Percentiles rank a stretch among this genome's conserved stretches.
These are phyloP conservation scores for Sugiyamaella pinicola DNA, from an alignment of 1,139 yeast species.

Conservation along the genomic window DNA sequence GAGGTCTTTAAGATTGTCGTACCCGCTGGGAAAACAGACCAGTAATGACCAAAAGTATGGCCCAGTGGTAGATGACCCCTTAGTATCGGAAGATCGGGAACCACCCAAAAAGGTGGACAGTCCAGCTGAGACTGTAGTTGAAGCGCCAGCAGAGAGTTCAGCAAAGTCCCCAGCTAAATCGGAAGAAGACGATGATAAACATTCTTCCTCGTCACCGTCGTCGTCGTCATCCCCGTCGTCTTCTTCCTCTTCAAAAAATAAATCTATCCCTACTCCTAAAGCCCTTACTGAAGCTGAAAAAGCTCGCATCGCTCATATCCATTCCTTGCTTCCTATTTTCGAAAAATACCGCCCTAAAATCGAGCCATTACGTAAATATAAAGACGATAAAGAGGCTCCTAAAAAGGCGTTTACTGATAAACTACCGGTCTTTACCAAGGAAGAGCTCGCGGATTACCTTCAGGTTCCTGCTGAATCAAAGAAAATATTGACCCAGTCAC, in stretches of 20 bases:
- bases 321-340: slow-evolving; percentile 18
- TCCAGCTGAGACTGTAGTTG: not conserved
- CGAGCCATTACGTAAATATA: slow-evolving; percentile 28
- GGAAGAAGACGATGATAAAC: not conserved
- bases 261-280: not conserved
- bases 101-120: not conserved
- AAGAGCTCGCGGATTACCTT: slow-evolving; percentile 55
- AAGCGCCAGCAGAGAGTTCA: not conserved
- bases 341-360: slow-evolving; percentile 22
- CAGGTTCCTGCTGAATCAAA: slow-evolving; percentile 54
- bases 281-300: slow-evolving; percentile 8
- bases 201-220: not conserved
- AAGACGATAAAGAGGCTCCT: slow-evolving; percentile 29
- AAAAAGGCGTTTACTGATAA: slow-evolving; percentile 32
- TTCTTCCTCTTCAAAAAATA: not conserved
- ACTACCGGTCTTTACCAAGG: slow-evolving; percentile 40
- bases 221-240: not conserved
- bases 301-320: slow-evolving; percentile 19
- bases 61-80: not conserved
- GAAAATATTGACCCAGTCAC: slow-evolving; percentile 53
- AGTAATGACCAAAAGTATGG: not conserved
- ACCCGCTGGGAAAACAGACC: not conserved
- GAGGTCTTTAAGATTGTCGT: slow-evolving; percentile 5
- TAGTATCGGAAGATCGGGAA: not conserved
- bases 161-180: not conserved